Conservation (phyloP, 352 stramenopile species). For the Saprolegnia parasitica region DNA sequence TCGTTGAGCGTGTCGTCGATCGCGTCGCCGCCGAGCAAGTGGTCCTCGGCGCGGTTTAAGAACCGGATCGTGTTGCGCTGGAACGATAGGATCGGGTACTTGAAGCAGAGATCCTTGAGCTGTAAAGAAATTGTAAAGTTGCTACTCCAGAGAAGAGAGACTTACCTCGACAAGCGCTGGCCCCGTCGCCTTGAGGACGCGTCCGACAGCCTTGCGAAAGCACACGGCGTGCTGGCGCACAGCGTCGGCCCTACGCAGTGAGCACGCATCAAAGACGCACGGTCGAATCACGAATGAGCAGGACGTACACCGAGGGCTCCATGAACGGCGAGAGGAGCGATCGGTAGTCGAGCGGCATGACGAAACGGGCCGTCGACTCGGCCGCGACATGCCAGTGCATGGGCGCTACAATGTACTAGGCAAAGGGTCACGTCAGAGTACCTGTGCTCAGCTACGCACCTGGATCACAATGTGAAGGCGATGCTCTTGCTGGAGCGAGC, state of each 20-base stretch:
- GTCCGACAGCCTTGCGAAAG: background rate
- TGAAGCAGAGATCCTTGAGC: background rate
- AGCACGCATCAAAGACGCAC: background rate
- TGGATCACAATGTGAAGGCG: constrained; percentile 13
- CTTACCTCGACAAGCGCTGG: background rate
- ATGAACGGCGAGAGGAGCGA: background rate
- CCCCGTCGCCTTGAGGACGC: background rate
- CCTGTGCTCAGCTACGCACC: background rate
- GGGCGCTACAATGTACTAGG: constrained; percentile 19
- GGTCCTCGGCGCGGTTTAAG: constrained; percentile 4
- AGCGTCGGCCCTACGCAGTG: background rate
- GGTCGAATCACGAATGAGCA: background rate
- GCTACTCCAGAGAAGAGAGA: too few relatives aligned
- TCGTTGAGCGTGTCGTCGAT: background rate
- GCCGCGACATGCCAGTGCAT: background rate
- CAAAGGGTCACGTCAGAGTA: background rate
- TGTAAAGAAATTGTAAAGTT: too few relatives aligned
- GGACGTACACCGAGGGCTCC: background rate
- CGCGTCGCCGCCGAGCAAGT: background rate
- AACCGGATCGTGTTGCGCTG: constrained; percentile 11
- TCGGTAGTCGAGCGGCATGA: background rate
- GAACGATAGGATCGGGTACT: constrained; percentile 7
- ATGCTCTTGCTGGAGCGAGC: background rate
- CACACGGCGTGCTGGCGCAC: background rate
- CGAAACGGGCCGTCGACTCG: background rate